phyloP scores from a whole-genome alignment of 2,329 filamentous ascomycete genomes.

The Neonectria coccinea region DNA sequence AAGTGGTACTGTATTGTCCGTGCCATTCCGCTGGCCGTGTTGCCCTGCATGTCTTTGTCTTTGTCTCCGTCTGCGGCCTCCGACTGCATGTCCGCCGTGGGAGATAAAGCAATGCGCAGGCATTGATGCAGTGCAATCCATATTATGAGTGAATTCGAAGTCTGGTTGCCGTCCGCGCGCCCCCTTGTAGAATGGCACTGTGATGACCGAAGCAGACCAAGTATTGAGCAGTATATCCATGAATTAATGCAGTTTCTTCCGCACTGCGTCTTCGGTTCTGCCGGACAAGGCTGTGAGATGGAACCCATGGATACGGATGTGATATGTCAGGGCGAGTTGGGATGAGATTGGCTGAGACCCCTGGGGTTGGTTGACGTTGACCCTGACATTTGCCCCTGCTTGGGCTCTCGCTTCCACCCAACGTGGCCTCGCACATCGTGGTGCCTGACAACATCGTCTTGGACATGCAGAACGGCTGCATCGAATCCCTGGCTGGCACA shows the following conservation, averaged over 20 bases:
- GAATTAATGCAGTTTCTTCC: slow-evolving; percentile 12
- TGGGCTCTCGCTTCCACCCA: slow-evolving; percentile 20
- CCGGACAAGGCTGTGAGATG: slow-evolving; percentile 26
- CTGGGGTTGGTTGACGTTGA: slow-evolving; percentile 27
- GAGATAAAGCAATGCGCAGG: slow-evolving; percentile 16
- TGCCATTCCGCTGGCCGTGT: slow-evolving; percentile 14
- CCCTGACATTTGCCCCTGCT: slow-evolving; percentile 29
- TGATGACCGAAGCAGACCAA: slow-evolving; percentile 16
- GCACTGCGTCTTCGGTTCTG: slow-evolving; percentile 11
- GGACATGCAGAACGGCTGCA: slow-evolving; percentile 15
- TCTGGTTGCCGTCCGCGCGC: not conserved
- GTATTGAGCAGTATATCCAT: slow-evolving; percentile 12
- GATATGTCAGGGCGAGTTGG: slow-evolving; percentile 7
- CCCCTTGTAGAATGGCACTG: slow-evolving; percentile 22
- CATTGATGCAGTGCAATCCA: not conserved
- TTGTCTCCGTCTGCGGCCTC: not conserved
- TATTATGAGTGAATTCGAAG: not conserved
- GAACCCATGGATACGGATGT: slow-evolving; percentile 18
- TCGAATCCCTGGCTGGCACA: not conserved
- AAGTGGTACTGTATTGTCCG: slow-evolving; percentile 9
- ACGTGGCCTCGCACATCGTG: slow-evolving; percentile 3
- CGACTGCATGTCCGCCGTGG: slow-evolving; percentile 10
- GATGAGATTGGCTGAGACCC: slow-evolving; percentile 17
- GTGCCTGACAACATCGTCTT: slow-evolving; percentile 20
- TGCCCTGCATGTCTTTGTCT: slow-evolving; percentile 6